Conservation (phyloP, 345 rosid genomes). For the Eucalyptus erythrocorys region DNA sequence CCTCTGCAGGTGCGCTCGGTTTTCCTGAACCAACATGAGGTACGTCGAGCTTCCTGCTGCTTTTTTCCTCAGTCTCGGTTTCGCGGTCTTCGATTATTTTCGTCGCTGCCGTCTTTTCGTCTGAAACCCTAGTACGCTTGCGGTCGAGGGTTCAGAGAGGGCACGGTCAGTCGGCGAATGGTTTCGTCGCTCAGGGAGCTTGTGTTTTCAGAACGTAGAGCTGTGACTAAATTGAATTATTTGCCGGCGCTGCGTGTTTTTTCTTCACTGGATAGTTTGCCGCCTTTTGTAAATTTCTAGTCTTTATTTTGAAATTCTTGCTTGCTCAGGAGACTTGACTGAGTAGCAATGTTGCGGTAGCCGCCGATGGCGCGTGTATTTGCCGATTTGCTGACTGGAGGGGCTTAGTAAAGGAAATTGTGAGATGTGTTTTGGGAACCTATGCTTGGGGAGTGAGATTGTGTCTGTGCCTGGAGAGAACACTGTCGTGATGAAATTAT, state of each 20-base stretch:
- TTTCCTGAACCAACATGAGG: slow-evolving; percentile 27
- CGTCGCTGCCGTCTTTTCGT: background rate
- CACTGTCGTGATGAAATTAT: background rate
- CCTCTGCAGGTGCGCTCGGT: slow-evolving; percentile 3
- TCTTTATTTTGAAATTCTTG: background rate
- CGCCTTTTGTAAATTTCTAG: background rate
- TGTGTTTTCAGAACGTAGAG: background rate
- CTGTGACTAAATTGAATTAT: background rate
- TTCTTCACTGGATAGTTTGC: background rate
- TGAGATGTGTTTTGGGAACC: background rate
- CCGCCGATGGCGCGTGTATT: background rate
- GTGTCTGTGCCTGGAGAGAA: background rate
- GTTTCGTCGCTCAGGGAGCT: background rate
- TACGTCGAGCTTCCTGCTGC: background rate
- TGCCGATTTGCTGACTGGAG: background rate
- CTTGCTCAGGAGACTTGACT: background rate
- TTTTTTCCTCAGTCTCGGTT: background rate
- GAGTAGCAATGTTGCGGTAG: background rate
- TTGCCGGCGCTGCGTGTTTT: background rate
- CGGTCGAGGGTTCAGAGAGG: background rate
- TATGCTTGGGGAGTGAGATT: background rate
- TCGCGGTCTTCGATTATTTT: background rate
- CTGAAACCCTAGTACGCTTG: background rate
- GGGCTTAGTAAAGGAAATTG: background rate
- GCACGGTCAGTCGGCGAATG: background rate